Conservation (phyloP, 257 asterid genomes). For the Cordia subcordata region DNA sequence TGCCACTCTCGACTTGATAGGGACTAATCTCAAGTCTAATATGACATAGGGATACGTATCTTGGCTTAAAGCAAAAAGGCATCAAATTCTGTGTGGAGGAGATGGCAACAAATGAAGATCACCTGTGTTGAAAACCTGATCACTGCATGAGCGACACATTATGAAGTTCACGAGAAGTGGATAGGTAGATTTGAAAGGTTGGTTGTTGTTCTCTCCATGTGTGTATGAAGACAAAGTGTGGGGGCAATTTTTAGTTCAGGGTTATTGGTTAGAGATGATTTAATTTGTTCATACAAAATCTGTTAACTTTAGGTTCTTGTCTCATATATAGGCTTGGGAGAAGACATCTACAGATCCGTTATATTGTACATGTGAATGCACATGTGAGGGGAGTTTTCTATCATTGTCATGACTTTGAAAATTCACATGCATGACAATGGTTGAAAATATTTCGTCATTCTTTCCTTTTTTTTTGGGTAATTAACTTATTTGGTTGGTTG, state of each 20-base stretch:
- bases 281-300: neutral
- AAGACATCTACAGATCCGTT: conserved; percentile 2
- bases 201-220: neutral
- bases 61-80: no score
- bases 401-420: conserved; percentile 3
- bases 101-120: conserved; percentile 4
- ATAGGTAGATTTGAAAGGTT: conserved; percentile 2
- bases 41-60: no score
- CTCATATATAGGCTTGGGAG: conserved; percentile 1
- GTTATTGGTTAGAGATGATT: neutral
- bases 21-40: no score
- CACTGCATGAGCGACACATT: neutral
- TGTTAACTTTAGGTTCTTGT: conserved; percentile 8
- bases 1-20: no score
- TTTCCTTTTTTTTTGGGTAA: no score
- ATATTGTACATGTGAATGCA: conserved; percentile 12
- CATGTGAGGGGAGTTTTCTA: conserved; percentile 11
- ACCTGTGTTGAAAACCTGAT: neutral
- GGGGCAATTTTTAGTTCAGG: conserved; percentile 1
- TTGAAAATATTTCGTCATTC: no score
- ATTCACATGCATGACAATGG: conserved; percentile 5
- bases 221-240: conserved; percentile 3
- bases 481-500: no score
- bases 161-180: conserved; percentile 15
- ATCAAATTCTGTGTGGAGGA: no score